Evolutionary conservation across 2,329 filamentous ascomycete species (phyloP).

Genomic region (Trichoderma sp.): DNA sequence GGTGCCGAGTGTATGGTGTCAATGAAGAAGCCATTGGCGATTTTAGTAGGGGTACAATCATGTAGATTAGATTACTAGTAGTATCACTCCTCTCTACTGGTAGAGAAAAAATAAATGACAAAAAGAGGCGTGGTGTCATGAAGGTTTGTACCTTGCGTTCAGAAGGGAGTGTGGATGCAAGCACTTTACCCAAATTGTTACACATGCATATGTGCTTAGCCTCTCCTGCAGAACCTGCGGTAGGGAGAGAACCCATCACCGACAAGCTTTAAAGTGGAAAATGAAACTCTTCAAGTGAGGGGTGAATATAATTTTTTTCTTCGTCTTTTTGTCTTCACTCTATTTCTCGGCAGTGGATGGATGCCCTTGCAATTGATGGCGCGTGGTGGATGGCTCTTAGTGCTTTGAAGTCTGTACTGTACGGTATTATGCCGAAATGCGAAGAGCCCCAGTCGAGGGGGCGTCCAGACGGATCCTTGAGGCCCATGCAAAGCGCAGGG

Average conservation of each 20-base stretch:
- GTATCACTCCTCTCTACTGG: background rate
- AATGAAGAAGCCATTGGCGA: background rate
- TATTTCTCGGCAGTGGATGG: background rate
- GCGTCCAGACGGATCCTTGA: background rate
- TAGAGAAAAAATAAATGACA: background rate
- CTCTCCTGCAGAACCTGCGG: slow-evolving; percentile 15
- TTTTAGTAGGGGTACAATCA: background rate
- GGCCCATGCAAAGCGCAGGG: background rate
- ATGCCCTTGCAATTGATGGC: background rate
- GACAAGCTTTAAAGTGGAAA: background rate
- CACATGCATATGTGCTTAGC: slow-evolving; percentile 15
- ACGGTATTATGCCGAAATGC: background rate
- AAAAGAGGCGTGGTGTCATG: background rate
- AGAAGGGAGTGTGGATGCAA: slow-evolving; percentile 11
- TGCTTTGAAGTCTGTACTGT: background rate
- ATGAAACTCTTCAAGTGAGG: slow-evolving; percentile 1
- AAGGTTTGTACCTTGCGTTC: background rate
- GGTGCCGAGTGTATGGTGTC: background rate
- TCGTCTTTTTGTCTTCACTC: background rate
- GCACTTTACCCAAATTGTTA: slow-evolving; percentile 9
- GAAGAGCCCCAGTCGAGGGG: background rate
- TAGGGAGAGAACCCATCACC: no score
- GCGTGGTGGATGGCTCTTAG: background rate
- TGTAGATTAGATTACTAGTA: background rate
- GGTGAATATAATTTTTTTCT: background rate